These are phyloP conservation scores for Phellopilus nigrolimitatus DNA, from an alignment of 1,284 basidiomycete genomes.

Conservation along the genomic window DNA sequence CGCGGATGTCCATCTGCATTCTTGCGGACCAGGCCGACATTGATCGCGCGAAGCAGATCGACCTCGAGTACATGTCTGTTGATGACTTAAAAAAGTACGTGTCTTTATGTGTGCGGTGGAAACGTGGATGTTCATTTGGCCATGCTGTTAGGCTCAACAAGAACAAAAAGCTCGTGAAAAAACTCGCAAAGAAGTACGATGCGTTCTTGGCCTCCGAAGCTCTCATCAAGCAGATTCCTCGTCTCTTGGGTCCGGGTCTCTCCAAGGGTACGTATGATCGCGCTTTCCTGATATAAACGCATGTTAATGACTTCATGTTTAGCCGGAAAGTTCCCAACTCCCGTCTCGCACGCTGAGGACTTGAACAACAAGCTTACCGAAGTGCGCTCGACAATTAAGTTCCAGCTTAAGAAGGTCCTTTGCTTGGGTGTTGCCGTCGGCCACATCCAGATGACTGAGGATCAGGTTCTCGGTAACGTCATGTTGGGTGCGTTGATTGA, in stretches of 20 bases:
- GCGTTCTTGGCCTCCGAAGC: slow-evolving; percentile 98
- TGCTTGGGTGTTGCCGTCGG: slow-evolving; percentile 99
- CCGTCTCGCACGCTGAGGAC: slow-evolving; percentile 92
- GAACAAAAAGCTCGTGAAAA: slow-evolving; percentile 99
- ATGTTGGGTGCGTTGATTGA: slow-evolving; percentile 77
- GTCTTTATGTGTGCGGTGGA: neutral
- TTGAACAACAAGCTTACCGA: slow-evolving; percentile 89
- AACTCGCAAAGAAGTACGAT: slow-evolving; percentile 99
- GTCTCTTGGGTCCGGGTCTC: slow-evolving; percentile 98
- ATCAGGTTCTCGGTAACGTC: slow-evolving; percentile 95
- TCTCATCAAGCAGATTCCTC: slow-evolving; percentile 99
- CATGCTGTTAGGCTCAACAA: slow-evolving; percentile 78
- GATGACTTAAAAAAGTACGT: slow-evolving; percentile 97
- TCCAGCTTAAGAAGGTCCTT: slow-evolving; percentile 99
- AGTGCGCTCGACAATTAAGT: slow-evolving; percentile 98
- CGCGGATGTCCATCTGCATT: slow-evolving; percentile 99
- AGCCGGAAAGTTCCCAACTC: slow-evolving; percentile 99
- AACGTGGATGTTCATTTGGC: neutral
- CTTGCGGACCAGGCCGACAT: slow-evolving; percentile 98
- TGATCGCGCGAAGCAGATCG: slow-evolving; percentile 97
- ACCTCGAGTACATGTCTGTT: slow-evolving; percentile 98
- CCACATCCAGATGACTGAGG: slow-evolving; percentile 96
- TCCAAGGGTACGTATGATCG: slow-evolving; percentile 72
- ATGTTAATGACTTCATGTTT: slow-evolving; percentile 10
- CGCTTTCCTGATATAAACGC: neutral